Percentiles rank a stretch among this genome's conserved stretches.
Conservation (phyloP, 768 basidiomycete species). For the Porpolomopsis calyptriformis region DNA sequence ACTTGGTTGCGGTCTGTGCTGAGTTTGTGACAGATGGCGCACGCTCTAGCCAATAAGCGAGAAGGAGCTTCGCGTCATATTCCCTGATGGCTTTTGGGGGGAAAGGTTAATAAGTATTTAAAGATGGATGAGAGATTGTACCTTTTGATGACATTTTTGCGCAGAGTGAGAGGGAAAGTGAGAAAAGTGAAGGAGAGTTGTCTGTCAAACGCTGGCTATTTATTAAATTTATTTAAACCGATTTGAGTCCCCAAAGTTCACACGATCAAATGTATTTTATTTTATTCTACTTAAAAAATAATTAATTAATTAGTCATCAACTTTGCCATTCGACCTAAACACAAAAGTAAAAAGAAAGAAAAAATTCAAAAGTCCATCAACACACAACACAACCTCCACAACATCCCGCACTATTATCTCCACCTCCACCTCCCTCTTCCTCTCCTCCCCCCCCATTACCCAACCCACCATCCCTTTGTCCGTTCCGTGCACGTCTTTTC, state of each 20-base stretch:
- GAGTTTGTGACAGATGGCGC: conserved; percentile 70
- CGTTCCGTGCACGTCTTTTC: neutral
- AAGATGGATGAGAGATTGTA: neutral
- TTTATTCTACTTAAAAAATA: too few species aligned
- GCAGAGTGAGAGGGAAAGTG: neutral
- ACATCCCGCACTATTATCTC: conserved; percentile 4
- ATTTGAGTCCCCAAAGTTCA: neutral
- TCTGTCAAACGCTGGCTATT: neutral
- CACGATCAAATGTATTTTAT: neutral
- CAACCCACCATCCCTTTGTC: neutral
- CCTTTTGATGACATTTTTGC: conserved; percentile 2
- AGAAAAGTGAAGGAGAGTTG: neutral
- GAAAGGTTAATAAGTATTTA: neutral
- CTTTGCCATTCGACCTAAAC: neutral
- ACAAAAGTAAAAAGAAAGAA: too few species aligned
- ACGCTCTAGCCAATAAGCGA: conserved; percentile 94
- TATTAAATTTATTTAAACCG: neutral
- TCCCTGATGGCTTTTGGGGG: conserved; percentile 61
- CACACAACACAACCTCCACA: conserved; percentile 9
- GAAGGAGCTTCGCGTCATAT: conserved; percentile 96
- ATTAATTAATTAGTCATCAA: too few species aligned
- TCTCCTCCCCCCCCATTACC: conserved; percentile 1
- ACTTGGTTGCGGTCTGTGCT: conserved; percentile 41
- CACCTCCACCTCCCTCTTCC: neutral
- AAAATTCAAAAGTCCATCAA: too few species aligned